Evolutionary conservation across 225 moss, liverwort and hornwort genomes (phyloP).

Genomic region (Lunularia cruciata): DNA sequence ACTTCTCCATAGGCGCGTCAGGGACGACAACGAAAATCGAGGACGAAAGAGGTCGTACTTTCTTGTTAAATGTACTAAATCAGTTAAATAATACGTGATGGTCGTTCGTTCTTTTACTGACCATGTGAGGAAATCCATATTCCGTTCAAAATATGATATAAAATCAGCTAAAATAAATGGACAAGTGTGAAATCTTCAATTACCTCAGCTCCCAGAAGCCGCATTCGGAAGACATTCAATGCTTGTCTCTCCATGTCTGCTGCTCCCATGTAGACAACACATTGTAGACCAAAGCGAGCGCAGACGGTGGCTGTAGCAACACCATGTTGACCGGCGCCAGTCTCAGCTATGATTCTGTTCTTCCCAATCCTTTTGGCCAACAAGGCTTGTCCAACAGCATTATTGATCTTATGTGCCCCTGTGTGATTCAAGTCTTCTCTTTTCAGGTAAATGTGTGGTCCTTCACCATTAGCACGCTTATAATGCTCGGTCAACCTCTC

Average conservation of each 20-base stretch:
- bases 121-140: too few relatives aligned
- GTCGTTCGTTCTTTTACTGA: too few relatives aligned
- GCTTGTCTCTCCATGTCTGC: constrained; percentile 95
- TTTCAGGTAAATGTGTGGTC: constrained; percentile 88
- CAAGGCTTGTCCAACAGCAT: constrained; percentile 88
- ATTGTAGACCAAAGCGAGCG: constrained; percentile 91
- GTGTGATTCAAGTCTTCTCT: constrained; percentile 97
- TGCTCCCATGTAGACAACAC: constrained; percentile 95
- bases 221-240: constrained; percentile 94
- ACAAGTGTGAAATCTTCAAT: too few relatives aligned
- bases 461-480: constrained; percentile 60
- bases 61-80: too few relatives aligned
- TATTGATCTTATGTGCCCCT: constrained; percentile 96
- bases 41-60: too few relatives aligned
- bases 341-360: constrained; percentile 93
- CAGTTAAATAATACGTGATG: too few relatives aligned
- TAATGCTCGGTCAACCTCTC: constrained; percentile 87
- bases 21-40: too few relatives aligned
- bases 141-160: too few relatives aligned
- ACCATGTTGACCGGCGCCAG: constrained; percentile 97
- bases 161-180: too few relatives aligned
- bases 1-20: too few relatives aligned
- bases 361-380: constrained; percentile 88
- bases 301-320: constrained; percentile 97
- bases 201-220: constrained; percentile 97